Base-by-base conservation (phyloP, 1,284 basidiomycete species). In the Clitocybe nebularis region DNA sequence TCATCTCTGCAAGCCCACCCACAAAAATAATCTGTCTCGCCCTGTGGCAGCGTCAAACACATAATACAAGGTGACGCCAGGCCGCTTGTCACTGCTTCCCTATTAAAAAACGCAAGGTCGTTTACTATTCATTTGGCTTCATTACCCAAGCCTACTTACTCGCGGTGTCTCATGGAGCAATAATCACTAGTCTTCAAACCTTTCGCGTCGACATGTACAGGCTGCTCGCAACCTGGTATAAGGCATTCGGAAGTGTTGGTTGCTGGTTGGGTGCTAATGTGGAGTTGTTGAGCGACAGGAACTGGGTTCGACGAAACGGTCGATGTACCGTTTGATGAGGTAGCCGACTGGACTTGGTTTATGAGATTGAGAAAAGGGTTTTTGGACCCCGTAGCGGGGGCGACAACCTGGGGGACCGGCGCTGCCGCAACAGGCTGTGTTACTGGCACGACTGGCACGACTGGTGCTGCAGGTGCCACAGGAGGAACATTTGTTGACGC, bases 11-110 rank as follows among this genome's bases (percentile, higher is more conserved):
- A 78, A 2, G 59, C 60, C 44, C 64, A 60, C 9, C 69, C 62
- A 49, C 75, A 78, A 50, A 78, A 78, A 50, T 77, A 74, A 56
- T 77, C 74, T 6, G 47, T 57, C 22, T 67, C 69, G 44, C 69
- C 67, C 55, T 77, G 74, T n/a, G 75, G 74, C 45, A 69, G 55
- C 23, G 61, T 59, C 48, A 73, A 54, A 48, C 75, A 78, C 71
- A 77, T 72, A 46, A 78, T 75, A 46, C 75, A 77, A 5, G 70
- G 64, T 7, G 61, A 56, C 6, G 59, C 68, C 7, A 74, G 48
- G n/a, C 74, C 72, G 11, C 62, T 59, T 16, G 59, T 54, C 3
- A 77, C 73, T 1, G 74, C 75, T 49, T 77, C 71, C 54, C 75
- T 76, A 44, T 26, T 39, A 23, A 28, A 2, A 41, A 42, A 19